Base-by-base conservation (phyloP, 805 yeast species). In the Ogataea allantospora region DNA sequence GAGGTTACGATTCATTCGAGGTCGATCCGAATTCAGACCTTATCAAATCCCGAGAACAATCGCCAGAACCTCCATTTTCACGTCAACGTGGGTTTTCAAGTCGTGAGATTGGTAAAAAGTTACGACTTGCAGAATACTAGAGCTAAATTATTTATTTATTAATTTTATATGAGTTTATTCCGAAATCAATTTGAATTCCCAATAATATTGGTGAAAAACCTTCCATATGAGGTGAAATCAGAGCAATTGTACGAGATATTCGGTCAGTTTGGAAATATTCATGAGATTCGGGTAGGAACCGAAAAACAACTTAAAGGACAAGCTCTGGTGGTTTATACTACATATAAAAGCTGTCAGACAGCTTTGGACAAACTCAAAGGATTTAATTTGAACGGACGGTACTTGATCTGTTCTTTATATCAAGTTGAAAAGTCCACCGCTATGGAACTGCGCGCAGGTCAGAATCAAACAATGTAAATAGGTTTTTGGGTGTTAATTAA, bases 1-100 rank as follows among this genome's bases (percentile, higher is more conserved):
- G 95, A 29, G 96, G 96, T 2, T 88, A 88, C 59, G 95, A 89
- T 24, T 84, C 85, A 59, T 85, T 85, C 57, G 93, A 84, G 50
- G 70, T 80, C 45, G 63, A 58, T 38, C 35, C 73, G 44, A 78
- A 83, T 47, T 80, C 80, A 41, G 78, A 75, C 42, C 48, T 53
- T 23, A 55, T 75, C 38, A 68, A 83, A 44, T 74, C 84, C 6
- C 62, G 83, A 39, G 83, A 81, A 7, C 70, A 70, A 12, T 67
- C 75, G 3, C 82, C 83, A 2, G 82, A 74, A 49, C 80, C 80
- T 8, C 59, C 60, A 16, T 58, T 57, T 31, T 33, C 44, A 7
- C 50, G 59, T 35, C 54, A 50, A 17, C 48, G 56, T 28, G 40
- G 36, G 4, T 60, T 60, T 39, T 54, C 62, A 5, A 51, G 43